phyloP scores from a whole-genome alignment of 805 yeast genomes.

The Kodamaea leandrae region DNA sequence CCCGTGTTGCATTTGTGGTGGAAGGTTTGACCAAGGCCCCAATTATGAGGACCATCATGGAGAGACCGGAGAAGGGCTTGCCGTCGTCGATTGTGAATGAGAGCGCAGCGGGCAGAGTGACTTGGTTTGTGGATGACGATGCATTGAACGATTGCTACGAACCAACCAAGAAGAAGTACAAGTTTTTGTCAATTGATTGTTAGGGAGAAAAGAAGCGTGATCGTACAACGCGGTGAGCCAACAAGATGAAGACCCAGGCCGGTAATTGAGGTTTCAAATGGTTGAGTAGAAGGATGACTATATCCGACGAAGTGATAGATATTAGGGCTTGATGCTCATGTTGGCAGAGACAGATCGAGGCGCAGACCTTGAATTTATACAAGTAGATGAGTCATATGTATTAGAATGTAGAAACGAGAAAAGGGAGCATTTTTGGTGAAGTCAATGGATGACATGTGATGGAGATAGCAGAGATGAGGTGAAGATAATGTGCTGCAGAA shows the following conservation, averaged over 20 bases:
- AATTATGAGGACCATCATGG: slow-evolving; percentile 85
- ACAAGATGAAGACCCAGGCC: no score
- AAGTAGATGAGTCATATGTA: no score
- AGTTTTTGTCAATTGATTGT: slow-evolving; percentile 42
- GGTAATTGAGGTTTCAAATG: no score
- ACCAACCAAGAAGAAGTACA: slow-evolving; percentile 69
- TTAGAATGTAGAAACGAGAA: not conserved
- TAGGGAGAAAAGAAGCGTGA: slow-evolving; percentile 4
- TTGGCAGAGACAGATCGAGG: not conserved
- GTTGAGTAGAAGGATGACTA: no score
- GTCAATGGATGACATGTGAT: no score
- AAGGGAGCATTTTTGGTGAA: no score
- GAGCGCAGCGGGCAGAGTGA: slow-evolving; percentile 93
- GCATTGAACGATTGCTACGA: slow-evolving; percentile 77
- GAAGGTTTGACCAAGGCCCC: slow-evolving; percentile 97
- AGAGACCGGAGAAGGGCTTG: slow-evolving; percentile 93
- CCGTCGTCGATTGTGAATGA: slow-evolving; percentile 94
- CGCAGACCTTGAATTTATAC: no score
- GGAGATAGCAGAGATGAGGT: not conserved
- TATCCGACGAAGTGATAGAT: no score
- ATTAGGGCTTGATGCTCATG: not conserved
- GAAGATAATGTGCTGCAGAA: no score
- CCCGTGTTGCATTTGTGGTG: slow-evolving; percentile 88
- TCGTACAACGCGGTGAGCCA: not conserved
- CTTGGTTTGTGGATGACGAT: slow-evolving; percentile 96